Evolutionary conservation across 352 stramenopile genomes (phyloP), one percentile per base, ranked within the genome.

Genomic region (Phytophthora podocarpi): DNA sequence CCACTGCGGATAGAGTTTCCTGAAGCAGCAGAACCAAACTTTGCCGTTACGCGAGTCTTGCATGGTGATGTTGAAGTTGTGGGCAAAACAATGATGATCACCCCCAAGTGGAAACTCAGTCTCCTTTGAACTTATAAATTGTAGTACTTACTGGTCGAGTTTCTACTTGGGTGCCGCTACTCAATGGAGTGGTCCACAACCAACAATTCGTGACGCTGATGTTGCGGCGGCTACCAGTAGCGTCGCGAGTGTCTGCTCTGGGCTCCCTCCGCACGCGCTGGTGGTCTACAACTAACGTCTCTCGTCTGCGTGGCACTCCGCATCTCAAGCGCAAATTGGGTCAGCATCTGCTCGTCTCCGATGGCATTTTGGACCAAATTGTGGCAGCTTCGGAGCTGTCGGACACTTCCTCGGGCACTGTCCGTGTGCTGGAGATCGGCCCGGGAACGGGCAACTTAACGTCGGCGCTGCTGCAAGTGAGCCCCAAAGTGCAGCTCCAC

Each of bases 391-490:
- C 85, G 7, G 50, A 81, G 39, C 71, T 95, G 4, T 66, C 77
- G 9, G 20, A 18, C 48, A 57, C 78, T 13, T 45, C 24, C 47
- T 49, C 76, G 12, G 54, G 67, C 18, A 32, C 26, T 24, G 60
- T 85, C 16, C 78, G 72, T n/a, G 78, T 96, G 30, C 75, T 96
- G 21, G 87, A 96, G 63, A 90, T 96, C 46, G 87, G 87, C 11
- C 86, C 87, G 0, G 87, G 87, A 13, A 96, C 85, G 6, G 87
- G 87, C 45, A 96, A 96, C 50, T 71, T 96, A 36, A 96, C 87
- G 59, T 85, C 87, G n/a, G 74, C 82, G 24, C 49, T 96, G 52
- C 70, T 96, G 30, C 56, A 72, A 26, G 42, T 73, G 11, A 66
- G 70, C 7, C 67, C 78, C 1, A 63, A 67, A 2, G 65, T 95